Evolutionary conservation across 768 basidiomycete genomes (phyloP).

Genomic region (Cystofilobasidium ferigula): DNA sequence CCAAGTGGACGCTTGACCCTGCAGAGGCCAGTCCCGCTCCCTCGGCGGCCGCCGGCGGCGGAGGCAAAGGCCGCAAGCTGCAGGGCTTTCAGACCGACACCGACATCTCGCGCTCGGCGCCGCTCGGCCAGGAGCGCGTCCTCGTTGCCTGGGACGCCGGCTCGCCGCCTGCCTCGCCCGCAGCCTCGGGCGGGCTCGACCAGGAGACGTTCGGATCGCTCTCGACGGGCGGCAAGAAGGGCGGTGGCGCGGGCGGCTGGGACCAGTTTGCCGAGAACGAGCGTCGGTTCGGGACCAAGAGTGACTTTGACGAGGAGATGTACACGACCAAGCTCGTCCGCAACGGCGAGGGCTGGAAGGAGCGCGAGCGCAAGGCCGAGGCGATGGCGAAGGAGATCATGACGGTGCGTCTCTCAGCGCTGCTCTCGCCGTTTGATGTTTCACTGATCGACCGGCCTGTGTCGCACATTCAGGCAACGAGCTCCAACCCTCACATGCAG

Average conservation of each 20-base stretch:
- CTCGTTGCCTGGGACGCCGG: conserved; percentile 27
- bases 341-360: conserved; percentile 70
- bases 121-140: conserved; percentile 25
- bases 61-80: background rate
- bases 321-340: conserved; percentile 93
- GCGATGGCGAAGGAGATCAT: conserved; percentile 84
- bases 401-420: conserved; percentile 48
- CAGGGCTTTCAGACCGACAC: conserved; percentile 34
- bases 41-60: background rate
- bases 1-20: background rate
- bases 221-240: conserved; percentile 19
- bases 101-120: conserved; percentile 32
- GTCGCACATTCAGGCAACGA: conserved; percentile 42
- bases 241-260: no score
- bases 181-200: background rate
- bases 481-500: conserved; percentile 71
- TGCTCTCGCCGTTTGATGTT: background rate
- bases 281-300: conserved; percentile 78
- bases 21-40: background rate
- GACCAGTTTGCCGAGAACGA: conserved; percentile 94
- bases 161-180: conserved; percentile 5
- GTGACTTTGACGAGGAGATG: conserved; percentile 79
- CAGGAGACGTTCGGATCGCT: conserved; percentile 10
- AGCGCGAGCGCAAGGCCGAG: conserved; percentile 75
- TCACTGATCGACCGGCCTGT: background rate